Percentiles rank a stretch among this genome's conserved stretches.
Evolutionary conservation across 2,329 filamentous ascomycete genomes (phyloP).

Genomic region (Metarhizium guizhouense): DNA sequence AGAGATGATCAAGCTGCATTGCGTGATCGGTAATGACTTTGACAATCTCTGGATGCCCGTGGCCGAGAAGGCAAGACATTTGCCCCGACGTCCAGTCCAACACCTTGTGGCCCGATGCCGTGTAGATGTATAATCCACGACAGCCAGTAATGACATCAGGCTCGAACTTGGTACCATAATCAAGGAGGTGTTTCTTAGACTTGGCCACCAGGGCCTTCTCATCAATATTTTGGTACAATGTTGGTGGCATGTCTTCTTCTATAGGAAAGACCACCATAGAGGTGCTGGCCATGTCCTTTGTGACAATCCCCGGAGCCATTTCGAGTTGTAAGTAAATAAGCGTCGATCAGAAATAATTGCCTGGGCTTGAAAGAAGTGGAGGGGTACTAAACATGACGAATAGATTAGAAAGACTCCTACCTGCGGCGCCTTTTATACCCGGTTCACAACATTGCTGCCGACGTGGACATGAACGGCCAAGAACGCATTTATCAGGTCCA

Average conservation of each 20-base stretch:
- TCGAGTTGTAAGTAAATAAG: background rate
- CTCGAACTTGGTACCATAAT: conserved; percentile 17
- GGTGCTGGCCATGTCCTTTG: background rate
- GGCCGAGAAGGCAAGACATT: conserved; percentile 50
- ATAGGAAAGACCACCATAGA: background rate
- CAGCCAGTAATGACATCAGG: conserved; percentile 32
- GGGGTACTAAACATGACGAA: background rate
- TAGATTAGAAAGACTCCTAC: background rate
- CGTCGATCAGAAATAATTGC: background rate
- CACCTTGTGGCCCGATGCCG: conserved; percentile 33
- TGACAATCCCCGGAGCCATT: background rate
- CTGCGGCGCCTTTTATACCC: background rate
- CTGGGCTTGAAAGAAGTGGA: background rate
- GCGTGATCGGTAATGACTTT: conserved; percentile 40
- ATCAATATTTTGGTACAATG: conserved; percentile 13
- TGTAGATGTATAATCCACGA: conserved; percentile 36
- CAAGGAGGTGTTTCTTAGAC: conserved; percentile 15
- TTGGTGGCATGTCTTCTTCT: conserved; percentile 7
- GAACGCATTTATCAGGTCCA: conserved; percentile 5
- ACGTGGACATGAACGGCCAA: background rate
- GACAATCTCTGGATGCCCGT: conserved; percentile 49
- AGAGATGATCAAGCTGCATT: conserved; percentile 46
- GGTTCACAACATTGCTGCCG: background rate
- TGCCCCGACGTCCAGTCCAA: conserved; percentile 54
- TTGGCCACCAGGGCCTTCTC: conserved; percentile 14